These are phyloP conservation scores for Diaporthe velutina DNA, from an alignment of 2,329 filamentous ascomycete species.

Conservation along the genomic window DNA sequence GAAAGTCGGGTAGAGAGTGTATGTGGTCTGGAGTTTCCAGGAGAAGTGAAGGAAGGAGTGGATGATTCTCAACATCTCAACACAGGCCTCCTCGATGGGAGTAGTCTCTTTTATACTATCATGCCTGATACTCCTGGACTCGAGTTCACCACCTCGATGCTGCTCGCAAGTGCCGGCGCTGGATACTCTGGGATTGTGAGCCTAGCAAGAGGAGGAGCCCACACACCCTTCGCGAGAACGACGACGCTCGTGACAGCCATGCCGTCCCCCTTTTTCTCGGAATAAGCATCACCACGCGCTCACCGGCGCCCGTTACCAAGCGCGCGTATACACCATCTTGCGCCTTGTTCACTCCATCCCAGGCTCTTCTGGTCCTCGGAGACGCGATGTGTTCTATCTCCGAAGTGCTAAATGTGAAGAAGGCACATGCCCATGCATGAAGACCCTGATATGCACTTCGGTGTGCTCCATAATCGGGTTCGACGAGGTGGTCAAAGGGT, in stretches of 20 bases:
- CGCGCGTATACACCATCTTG: conserved; percentile 15
- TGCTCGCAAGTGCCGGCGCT: not conserved
- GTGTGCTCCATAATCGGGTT: not conserved
- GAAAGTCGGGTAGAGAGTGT: conserved; percentile 27
- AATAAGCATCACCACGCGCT: not conserved
- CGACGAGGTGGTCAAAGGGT: conserved; percentile 11
- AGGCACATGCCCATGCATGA: conserved; percentile 14
- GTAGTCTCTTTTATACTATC: not conserved
- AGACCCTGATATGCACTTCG: not conserved
- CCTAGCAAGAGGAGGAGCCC: too few species aligned
- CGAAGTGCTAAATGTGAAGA: not conserved
- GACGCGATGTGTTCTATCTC: not conserved
- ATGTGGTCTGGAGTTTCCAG: conserved; percentile 33
- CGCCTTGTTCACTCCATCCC: not conserved
- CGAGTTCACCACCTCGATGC: not conserved
- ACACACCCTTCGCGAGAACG: not conserved
- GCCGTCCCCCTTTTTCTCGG: not conserved
- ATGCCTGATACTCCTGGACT: not conserved
- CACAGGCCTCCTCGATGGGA: not conserved
- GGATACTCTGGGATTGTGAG: not conserved
- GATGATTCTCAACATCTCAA: not conserved
- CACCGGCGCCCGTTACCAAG: not conserved
- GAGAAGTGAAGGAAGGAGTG: conserved; percentile 18
- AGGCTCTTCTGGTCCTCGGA: not conserved
- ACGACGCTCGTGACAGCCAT: not conserved